Percentiles rank a stretch among this genome's conserved stretches.
Conservation (phyloP, 306 rosid species). For the Crotalaria pallida region DNA sequence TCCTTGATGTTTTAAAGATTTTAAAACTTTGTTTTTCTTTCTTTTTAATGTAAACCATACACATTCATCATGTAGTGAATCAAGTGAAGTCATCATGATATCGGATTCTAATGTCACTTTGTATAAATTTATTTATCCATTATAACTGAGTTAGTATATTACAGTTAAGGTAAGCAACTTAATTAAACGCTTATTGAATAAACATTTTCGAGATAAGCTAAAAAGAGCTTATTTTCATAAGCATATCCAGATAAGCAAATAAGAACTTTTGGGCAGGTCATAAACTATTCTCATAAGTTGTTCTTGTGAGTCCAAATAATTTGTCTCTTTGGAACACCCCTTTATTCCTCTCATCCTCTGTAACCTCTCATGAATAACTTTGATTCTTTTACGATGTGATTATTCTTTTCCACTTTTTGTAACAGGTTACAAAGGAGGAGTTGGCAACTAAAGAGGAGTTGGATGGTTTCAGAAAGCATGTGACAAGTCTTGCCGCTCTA, state of each 20-base stretch:
- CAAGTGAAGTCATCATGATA: background rate
- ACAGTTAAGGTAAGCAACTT: too few species aligned
- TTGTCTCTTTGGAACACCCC: too few species aligned
- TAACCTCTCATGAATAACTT: background rate
- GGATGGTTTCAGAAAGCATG: slow-evolving; percentile 89
- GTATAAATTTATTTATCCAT: background rate
- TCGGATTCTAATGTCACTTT: background rate
- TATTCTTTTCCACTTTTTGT: background rate
- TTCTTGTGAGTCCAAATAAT: too few species aligned
- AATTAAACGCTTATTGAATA: too few species aligned
- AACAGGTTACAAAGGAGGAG: slow-evolving; percentile 93
- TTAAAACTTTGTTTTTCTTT: background rate
- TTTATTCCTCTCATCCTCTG: background rate
- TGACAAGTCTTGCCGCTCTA: slow-evolving; percentile 95
- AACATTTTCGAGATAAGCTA: too few species aligned
- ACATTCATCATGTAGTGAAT: background rate
- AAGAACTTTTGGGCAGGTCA: too few species aligned
- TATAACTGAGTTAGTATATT: background rate
- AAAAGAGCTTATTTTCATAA: too few species aligned
- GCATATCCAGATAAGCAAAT: too few species aligned
- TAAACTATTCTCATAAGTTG: too few species aligned
- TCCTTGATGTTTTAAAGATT: background rate
- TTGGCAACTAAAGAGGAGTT: slow-evolving; percentile 81
- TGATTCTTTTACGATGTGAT: background rate
- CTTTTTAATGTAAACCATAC: background rate